Evolutionary conservation across 257 asterid species (phyloP).

Genomic region (Paraleonurus japonicus): DNA sequence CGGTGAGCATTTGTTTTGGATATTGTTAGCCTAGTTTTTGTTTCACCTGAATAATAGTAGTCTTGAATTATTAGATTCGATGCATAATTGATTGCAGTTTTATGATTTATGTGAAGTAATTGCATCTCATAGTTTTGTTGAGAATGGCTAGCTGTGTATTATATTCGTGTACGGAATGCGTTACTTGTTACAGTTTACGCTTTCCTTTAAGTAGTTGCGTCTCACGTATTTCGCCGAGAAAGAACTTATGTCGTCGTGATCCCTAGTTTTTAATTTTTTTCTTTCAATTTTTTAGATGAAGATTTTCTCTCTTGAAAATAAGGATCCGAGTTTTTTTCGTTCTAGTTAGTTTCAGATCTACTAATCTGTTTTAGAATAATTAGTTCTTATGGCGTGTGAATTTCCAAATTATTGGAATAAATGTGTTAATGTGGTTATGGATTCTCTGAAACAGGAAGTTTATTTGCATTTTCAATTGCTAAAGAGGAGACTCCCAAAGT

Average conservation of each 20-base stretch:
- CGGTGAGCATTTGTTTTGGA: conserved; percentile 41
- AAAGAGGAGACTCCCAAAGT: conserved; percentile 57
- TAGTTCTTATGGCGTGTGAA: neutral
- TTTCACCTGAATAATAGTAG: conserved; percentile 2
- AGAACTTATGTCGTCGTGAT: neutral
- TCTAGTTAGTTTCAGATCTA: conserved; percentile 14
- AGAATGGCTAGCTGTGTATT: neutral
- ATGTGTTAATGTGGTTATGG: conserved; percentile 12
- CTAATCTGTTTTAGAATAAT: neutral
- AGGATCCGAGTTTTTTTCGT: neutral
- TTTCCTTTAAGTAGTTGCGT: neutral
- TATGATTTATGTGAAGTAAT: neutral
- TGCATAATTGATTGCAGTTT: conserved; percentile 1
- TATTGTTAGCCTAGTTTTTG: neutral
- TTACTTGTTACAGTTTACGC: neutral
- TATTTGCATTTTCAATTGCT: conserved; percentile 46
- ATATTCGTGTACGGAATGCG: neutral
- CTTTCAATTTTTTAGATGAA: neutral
- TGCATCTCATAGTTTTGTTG: neutral
- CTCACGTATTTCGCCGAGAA: neutral
- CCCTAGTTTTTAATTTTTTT: neutral
- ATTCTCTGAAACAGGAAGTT: conserved; percentile 44
- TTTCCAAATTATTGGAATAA: neutral
- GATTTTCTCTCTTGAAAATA: neutral
- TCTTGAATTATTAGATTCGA: neutral